These are phyloP conservation scores for Ophiostoma perfectum DNA, from an alignment of 2,329 filamentous ascomycete genomes.

Conservation along the genomic window DNA sequence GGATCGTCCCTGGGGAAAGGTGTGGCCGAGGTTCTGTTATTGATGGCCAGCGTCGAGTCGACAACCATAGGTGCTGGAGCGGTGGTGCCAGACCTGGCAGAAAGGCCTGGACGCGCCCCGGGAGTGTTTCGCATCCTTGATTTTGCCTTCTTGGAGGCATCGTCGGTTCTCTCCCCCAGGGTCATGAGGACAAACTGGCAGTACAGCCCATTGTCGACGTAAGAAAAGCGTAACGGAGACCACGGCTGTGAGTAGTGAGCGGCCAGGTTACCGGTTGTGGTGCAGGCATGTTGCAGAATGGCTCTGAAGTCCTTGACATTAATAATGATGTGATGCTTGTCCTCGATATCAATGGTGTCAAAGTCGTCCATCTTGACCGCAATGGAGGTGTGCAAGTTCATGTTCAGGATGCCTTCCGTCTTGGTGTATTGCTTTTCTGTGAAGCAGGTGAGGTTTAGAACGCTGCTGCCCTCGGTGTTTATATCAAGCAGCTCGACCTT, in stretches of 20 bases:
- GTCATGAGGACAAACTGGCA: conserved; percentile 82
- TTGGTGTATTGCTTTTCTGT: conserved; percentile 67
- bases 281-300: conserved; percentile 69
- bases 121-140: conserved; percentile 14
- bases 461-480: conserved; percentile 65
- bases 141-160: conserved; percentile 32
- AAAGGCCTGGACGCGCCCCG: background rate
- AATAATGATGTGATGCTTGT: conserved; percentile 72
- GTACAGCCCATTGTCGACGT: conserved; percentile 60
- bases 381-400: conserved; percentile 74
- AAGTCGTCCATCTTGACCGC: conserved; percentile 72
- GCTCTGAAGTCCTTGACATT: conserved; percentile 79
- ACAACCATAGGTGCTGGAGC: background rate
- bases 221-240: conserved; percentile 66
- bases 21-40: background rate
- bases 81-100: background rate
- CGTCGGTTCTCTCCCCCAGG: conserved; percentile 56
- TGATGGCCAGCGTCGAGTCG: conserved; percentile 20
- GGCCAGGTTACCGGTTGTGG: conserved; percentile 59
- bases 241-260: conserved; percentile 67
- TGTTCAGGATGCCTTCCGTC: conserved; percentile 60
- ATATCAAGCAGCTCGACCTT: conserved; percentile 78
- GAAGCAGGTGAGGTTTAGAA: conserved; percentile 72
- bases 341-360: conserved; percentile 66
- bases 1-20: background rate